These are phyloP conservation scores for Marasmius oreades DNA, from an alignment of 1,284 basidiomycete species.

Conservation along the genomic window DNA sequence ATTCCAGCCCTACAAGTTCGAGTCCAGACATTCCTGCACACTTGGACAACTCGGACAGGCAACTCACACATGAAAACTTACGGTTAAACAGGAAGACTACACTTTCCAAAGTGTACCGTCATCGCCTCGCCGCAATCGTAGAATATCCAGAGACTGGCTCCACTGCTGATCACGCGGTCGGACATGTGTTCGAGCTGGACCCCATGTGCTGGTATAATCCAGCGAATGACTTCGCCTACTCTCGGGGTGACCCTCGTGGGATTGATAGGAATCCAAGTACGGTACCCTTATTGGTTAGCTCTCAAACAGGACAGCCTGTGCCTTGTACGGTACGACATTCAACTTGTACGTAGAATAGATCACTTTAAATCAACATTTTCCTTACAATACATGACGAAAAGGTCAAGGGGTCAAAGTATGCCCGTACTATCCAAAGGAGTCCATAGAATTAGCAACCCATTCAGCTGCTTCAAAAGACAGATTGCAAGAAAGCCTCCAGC, in stretches of 20 bases:
- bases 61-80: neutral
- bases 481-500: conserved; percentile 6
- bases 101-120: neutral
- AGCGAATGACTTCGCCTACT: conserved; percentile 9
- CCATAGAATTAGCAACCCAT: conserved; percentile 7
- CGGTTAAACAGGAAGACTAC: neutral
- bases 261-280: neutral
- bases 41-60: too few species aligned
- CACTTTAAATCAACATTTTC: neutral
- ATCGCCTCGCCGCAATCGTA: neutral
- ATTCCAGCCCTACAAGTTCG: neutral
- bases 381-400: conserved; percentile 2
- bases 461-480: conserved; percentile 8
- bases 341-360: conserved; percentile 14
- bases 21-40: neutral
- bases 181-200: conserved; percentile 11
- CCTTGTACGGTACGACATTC: conserved; percentile 1
- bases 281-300: conserved; percentile 1
- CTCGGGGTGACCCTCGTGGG: conserved; percentile 6
- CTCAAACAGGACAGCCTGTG: conserved; percentile 2
- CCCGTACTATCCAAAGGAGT: conserved; percentile 6
- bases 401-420: conserved; percentile 21
- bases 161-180: neutral
- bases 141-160: conserved; percentile 8
- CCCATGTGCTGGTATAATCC: conserved; percentile 8